phyloP scores from a whole-genome alignment of 495 filamentous ascomycete species.

The Penicillium samsonianum region DNA sequence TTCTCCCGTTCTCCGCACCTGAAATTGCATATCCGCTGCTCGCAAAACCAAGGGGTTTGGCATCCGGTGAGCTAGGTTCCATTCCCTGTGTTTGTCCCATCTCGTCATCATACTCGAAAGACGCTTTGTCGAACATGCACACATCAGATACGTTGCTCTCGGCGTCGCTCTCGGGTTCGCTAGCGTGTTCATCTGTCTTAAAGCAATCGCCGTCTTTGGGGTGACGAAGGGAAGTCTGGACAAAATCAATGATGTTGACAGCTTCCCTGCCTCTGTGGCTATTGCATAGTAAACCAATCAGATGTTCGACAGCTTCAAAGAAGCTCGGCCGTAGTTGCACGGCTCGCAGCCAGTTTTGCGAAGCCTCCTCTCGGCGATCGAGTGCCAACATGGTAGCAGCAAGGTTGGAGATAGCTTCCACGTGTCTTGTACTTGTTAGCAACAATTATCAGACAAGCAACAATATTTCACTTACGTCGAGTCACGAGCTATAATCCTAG shows the following conservation, averaged over 20 bases:
- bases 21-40: slow-evolving; percentile 86
- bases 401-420: slow-evolving; percentile 92
- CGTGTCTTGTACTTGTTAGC: slow-evolving; percentile 60
- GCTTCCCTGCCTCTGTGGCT: slow-evolving; percentile 82
- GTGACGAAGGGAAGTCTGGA: slow-evolving; percentile 73
- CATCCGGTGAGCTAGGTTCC: slow-evolving; percentile 33
- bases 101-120: slow-evolving; percentile 61
- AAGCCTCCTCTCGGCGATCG: slow-evolving; percentile 79
- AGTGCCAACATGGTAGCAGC: slow-evolving; percentile 86
- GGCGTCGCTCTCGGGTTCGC: slow-evolving; percentile 56
- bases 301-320: slow-evolving; percentile 95
- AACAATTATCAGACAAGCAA: neutral
- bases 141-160: slow-evolving; percentile 53
- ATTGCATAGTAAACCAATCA: slow-evolving; percentile 83
- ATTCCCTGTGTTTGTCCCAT: slow-evolving; percentile 26
- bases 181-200: slow-evolving; percentile 53
- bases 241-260: slow-evolving; percentile 83
- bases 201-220: slow-evolving; percentile 49
- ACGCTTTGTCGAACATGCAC: slow-evolving; percentile 54
- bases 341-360: slow-evolving; percentile 81
- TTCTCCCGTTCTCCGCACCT: slow-evolving; percentile 87
- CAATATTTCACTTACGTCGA: slow-evolving; percentile 58
- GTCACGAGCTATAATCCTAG: slow-evolving; percentile 79
- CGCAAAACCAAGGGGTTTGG: slow-evolving; percentile 60
- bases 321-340: slow-evolving; percentile 84